These are phyloP conservation scores for Aspergillus sp. DNA, from an alignment of 2,329 filamentous ascomycete species.

Conservation along the genomic window DNA sequence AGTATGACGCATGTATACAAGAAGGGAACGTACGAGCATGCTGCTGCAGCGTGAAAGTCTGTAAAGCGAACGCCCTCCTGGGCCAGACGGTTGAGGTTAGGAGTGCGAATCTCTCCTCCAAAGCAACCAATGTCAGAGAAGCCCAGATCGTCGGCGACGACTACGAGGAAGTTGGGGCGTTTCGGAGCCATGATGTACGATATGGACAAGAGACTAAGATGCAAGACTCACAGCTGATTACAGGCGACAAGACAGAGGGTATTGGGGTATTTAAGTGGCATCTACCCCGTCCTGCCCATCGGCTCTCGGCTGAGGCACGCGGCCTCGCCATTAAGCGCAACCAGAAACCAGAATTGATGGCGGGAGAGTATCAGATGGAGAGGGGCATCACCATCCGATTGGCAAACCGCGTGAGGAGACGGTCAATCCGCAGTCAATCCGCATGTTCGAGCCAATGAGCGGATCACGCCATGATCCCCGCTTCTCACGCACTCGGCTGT, in stretches of 20 bases:
- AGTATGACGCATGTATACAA: background rate
- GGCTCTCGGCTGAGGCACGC: conserved; percentile 2
- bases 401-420: background rate
- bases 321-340: background rate
- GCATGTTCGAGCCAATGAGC: background rate
- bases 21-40: conserved; percentile 53
- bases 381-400: background rate
- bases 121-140: conserved; percentile 63
- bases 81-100: conserved; percentile 59
- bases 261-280: background rate
- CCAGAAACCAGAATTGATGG: no score
- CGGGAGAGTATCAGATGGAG: background rate
- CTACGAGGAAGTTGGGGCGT: conserved; percentile 62
- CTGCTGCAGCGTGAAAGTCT: conserved; percentile 65
- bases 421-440: background rate
- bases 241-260: background rate
- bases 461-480: background rate
- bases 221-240: background rate
- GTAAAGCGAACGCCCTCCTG: conserved; percentile 60
- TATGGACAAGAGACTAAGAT: background rate
- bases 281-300: background rate
- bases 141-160: conserved; percentile 62
- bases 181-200: conserved; percentile 34
- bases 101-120: conserved; percentile 63
- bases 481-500: conserved; percentile 1